A percentile compares a stretch with the other conserved stretches of the same genome.
phyloP scores from a whole-genome alignment of 2,329 filamentous ascomycete species.

The Claviceps digitariae region DNA sequence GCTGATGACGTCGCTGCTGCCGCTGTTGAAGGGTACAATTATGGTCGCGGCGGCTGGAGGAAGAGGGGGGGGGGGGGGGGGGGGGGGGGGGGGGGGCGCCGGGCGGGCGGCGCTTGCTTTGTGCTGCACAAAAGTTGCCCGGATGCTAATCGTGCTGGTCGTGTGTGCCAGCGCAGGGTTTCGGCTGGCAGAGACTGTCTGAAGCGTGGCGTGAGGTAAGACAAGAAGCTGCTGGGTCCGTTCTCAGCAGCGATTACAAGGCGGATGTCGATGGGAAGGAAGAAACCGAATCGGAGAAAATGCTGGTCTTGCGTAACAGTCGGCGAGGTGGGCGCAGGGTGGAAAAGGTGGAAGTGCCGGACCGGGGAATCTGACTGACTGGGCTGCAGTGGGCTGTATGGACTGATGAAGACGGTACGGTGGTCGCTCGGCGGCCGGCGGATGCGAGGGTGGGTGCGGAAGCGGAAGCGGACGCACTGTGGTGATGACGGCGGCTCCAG shows the following conservation, averaged over 20 bases:
- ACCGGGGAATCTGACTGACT: slow-evolving; percentile 2
- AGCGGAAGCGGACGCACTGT: slow-evolving; percentile 2
- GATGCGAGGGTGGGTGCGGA: slow-evolving; percentile 3
- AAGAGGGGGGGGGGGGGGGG: no score
- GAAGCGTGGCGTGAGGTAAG: slow-evolving; percentile 8
- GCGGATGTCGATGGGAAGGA: neutral
- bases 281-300: neutral
- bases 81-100: no score
- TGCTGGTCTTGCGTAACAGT: slow-evolving; percentile 5
- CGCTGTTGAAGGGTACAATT: neutral
- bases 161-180: neutral
- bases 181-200: slow-evolving; percentile 1
- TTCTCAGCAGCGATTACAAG: slow-evolving; percentile 1
- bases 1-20: slow-evolving; percentile 3
- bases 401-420: neutral
- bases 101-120: slow-evolving; percentile 1
- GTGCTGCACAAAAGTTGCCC: neutral
- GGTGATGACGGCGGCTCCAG: slow-evolving; percentile 1
- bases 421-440: neutral
- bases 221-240: slow-evolving; percentile 7
- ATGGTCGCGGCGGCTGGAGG: neutral
- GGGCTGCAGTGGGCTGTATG: neutral
- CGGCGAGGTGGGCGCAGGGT: slow-evolving; percentile 9
- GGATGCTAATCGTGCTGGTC: neutral
- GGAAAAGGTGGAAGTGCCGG: slow-evolving; percentile 3